Base-by-base conservation (phyloP, 2,329 filamentous ascomycete genomes). In the Mycosphaerella sp. region DNA sequence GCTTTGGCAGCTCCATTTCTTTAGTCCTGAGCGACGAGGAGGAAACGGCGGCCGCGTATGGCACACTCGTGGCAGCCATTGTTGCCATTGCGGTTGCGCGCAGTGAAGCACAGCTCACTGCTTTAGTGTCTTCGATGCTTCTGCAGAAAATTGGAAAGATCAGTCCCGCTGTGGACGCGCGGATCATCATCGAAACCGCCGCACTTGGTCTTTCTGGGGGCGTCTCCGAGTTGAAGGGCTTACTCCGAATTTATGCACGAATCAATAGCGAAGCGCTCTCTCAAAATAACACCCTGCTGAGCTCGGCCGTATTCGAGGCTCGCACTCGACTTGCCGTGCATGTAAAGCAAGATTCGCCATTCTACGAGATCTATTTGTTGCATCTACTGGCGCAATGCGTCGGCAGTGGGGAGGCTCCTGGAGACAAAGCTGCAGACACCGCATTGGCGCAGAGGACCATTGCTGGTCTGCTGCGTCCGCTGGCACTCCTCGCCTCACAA, bases 121-220 rank as follows among this genome's bases (percentile, higher is more conserved):
- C 91, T 4, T 76, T 98, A 49, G 92, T 91, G 2, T 87, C 96
- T 64, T 95, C 90, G 0, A 96, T 98, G 84, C 81, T 99, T 23
- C 74, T 95, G n/a, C 93, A 98, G 67, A 97, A 98, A 70, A 81
- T 97, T 54, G 85, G 86, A 57, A 92, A 93, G 70, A 83, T 96
- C 52, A 93, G 83, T 65, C 78, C 81, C 55, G 75, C 80, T 4
- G 87, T 96, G 2, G 91, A 97, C 74, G 84, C 86, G 31, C 85
- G 86, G 52, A 93, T 98, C 56, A 85, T 97, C 51, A 83, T 82
- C 12, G 90, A 95, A 56, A 84, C 89, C 6, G 89, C 90, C 7
- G 78, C 82, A 5, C 74, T 98, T 52, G 86, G 90, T 32, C 75
- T 93, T 4, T 84, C 81, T 62, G 89, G 88, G 53, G 88, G 87